phyloP scores from a whole-genome alignment of 2,329 filamentous ascomycete species.

The Verticillium alfalfae region DNA sequence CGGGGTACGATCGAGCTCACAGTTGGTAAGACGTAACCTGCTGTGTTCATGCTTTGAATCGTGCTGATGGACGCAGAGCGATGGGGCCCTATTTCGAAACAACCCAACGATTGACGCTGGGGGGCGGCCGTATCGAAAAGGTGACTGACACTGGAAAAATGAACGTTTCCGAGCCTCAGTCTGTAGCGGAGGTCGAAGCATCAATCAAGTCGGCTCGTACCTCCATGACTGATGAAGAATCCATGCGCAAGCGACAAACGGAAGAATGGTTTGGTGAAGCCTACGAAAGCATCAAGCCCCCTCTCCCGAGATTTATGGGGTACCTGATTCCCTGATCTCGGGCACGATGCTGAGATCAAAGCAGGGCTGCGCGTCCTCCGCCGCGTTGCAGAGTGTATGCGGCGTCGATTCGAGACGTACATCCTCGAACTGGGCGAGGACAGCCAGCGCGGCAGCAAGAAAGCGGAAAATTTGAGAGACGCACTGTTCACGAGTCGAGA shows the following conservation, averaged over 20 bases:
- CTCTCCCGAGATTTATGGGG: slow-evolving; percentile 17
- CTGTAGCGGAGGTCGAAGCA: slow-evolving; percentile 10
- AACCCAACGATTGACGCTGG: slow-evolving; percentile 29
- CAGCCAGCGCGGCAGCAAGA: slow-evolving; percentile 12
- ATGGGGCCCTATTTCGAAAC: slow-evolving; percentile 3
- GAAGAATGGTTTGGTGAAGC: slow-evolving; percentile 26
- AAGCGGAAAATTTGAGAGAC: slow-evolving; percentile 13
- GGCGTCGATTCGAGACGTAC: slow-evolving; percentile 13
- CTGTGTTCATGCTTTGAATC: slow-evolving; percentile 16
- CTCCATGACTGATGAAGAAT: slow-evolving; percentile 6
- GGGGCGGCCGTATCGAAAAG: slow-evolving; percentile 25
- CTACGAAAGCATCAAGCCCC: slow-evolving; percentile 16
- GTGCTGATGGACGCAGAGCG: no score
- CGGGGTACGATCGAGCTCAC: slow-evolving; percentile 29
- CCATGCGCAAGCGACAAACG: slow-evolving; percentile 17
- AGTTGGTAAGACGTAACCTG: slow-evolving; percentile 15
- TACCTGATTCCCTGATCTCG: slow-evolving; percentile 16
- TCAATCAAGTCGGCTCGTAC: slow-evolving; percentile 5
- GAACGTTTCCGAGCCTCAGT: slow-evolving; percentile 17
- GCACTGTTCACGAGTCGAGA: slow-evolving; percentile 17
- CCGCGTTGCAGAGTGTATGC: slow-evolving; percentile 16
- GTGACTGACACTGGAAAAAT: slow-evolving; percentile 2
- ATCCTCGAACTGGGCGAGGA: slow-evolving; percentile 20
- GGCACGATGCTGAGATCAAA: slow-evolving; percentile 22
- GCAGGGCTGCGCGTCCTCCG: slow-evolving; percentile 19